Conservation (phyloP, 768 basidiomycete genomes). For the Dentipellis sp. region DNA sequence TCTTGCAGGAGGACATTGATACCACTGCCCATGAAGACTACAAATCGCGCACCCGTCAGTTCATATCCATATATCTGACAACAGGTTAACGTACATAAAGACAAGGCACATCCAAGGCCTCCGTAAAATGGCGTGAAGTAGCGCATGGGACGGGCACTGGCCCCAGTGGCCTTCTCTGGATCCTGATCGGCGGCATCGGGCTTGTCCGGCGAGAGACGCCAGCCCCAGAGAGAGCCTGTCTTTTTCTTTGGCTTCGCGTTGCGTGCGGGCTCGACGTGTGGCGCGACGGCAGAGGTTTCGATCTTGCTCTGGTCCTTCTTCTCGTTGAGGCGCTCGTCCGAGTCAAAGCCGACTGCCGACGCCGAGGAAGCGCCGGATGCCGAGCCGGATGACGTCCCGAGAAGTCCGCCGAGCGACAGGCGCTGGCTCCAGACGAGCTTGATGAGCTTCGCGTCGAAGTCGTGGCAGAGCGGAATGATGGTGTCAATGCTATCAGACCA, state of each 20-base stretch:
- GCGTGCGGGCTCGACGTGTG: not conserved
- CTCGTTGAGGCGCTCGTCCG: constrained; percentile 44
- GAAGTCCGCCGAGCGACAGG: constrained; percentile 10
- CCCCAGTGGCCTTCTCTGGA: constrained; percentile 38
- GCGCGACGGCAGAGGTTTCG: not conserved
- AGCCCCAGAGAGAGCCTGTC: constrained; percentile 17
- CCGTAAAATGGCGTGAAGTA: constrained; percentile 67
- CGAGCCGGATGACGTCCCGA: constrained; percentile 17
- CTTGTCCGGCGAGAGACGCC: constrained; percentile 22
- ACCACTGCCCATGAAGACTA: constrained; percentile 67
- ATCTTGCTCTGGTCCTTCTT: constrained; percentile 23
- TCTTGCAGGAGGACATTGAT: constrained; percentile 51
- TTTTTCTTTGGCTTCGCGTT: constrained; percentile 3
- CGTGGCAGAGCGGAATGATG: constrained; percentile 64
- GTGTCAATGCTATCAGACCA: constrained; percentile 81
- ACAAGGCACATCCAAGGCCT: constrained; percentile 58
- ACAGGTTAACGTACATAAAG: constrained; percentile 41
- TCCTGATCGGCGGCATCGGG: constrained; percentile 24
- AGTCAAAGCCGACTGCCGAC: not conserved
- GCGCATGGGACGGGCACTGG: constrained; percentile 28
- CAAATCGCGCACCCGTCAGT: not conserved
- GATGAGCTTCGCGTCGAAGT: constrained; percentile 74
- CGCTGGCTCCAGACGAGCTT: constrained; percentile 61
- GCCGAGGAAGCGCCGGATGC: constrained; percentile 23
- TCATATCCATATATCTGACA: not conserved